Conservation (phyloP, 169 alveolate species). For the Babesia ovis region DNA sequence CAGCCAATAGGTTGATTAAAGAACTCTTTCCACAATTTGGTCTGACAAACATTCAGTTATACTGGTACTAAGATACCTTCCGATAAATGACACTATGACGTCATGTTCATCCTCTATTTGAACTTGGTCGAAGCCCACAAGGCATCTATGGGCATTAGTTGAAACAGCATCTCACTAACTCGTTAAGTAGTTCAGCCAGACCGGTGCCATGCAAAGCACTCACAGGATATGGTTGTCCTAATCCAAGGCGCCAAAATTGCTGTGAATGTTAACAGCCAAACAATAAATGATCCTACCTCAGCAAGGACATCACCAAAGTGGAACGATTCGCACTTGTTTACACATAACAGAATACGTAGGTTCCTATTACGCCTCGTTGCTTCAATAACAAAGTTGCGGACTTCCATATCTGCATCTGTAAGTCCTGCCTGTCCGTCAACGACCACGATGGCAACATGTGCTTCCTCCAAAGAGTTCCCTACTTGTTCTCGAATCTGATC, state of each 20-base stretch:
- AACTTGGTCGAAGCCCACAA: constrained; percentile 40
- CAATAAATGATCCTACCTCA: constrained; percentile 32
- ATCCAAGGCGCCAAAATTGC: constrained; percentile 78
- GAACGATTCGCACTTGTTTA: constrained; percentile 76
- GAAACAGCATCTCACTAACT: constrained; percentile 14
- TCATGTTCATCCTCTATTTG: constrained; percentile 50
- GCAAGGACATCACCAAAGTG: constrained; percentile 74
- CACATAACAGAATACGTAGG: constrained; percentile 68
- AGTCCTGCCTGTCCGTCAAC: constrained; percentile 75
- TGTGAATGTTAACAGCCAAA: neutral
- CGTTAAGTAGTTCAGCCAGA: constrained; percentile 70
- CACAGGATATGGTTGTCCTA: constrained; percentile 76
- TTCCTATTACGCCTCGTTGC: constrained; percentile 1
- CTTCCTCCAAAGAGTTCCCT: constrained; percentile 61
- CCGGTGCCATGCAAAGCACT: constrained; percentile 81
- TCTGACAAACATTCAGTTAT: constrained; percentile 35
- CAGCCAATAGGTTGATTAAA: constrained; percentile 66
- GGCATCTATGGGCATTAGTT: constrained; percentile 39
- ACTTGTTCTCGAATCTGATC: constrained; percentile 38
- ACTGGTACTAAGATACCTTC: constrained; percentile 42
- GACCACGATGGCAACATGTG: constrained; percentile 71
- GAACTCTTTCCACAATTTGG: constrained; percentile 79
- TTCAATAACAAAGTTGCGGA: constrained; percentile 30
- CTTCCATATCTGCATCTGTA: constrained; percentile 44
- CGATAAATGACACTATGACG: constrained; percentile 56